Evolutionary conservation across 2,329 filamentous ascomycete genomes (phyloP), one percentile per base, ranked within the genome.

Genomic region (Trichoderma atroviride): DNA sequence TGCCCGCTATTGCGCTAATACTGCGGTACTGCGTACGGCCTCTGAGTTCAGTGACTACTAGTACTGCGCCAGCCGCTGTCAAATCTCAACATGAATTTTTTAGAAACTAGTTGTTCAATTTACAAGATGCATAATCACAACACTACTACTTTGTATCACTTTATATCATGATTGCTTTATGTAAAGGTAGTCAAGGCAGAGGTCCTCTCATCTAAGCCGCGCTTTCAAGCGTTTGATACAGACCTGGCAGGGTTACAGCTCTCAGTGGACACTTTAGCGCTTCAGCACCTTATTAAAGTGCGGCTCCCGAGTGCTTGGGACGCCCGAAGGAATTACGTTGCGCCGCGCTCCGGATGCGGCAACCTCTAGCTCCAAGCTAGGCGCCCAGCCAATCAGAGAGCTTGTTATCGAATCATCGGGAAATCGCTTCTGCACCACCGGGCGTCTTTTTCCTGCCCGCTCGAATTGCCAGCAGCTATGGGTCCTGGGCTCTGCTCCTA

Each of bases 361-460:
- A 52, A 35, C 33, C 40, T 57, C 29, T 3, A 22, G 24, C n/a
- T 35, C 27, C 58, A 47, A 27, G 33, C 40, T 47, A 37, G 35
- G 31, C n/a, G 11, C 13, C 22, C 69, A 70, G 66, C 72, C 72
- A 74, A 74, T 74, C 27, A 67, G 69, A 58, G 31, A 56, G 43
- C 66, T 53, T 37, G 57, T 66, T 71, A 72, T 69, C 71, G 50
- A 37, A 71, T 70, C 63, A 67, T 52, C 53, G 56, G 31, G 37
- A 53, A 33, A 24, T 14, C 58, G 22, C n/a, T 50, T 56, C 50
- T 60, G 67, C 37, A 31, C 16, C 47, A 35, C 60, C 56, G 40
- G 65, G 57, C 65, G 63, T 64, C 47, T 69, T 72, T 71, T 70
- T 65, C 65, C 53, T 66, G 58, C 56, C 35, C 31, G 29, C 55